Evolutionary conservation across 2,329 filamentous ascomycete species (phyloP), one percentile per base, ranked within the genome.

Genomic region (Dendrostoma leiphaemia): DNA sequence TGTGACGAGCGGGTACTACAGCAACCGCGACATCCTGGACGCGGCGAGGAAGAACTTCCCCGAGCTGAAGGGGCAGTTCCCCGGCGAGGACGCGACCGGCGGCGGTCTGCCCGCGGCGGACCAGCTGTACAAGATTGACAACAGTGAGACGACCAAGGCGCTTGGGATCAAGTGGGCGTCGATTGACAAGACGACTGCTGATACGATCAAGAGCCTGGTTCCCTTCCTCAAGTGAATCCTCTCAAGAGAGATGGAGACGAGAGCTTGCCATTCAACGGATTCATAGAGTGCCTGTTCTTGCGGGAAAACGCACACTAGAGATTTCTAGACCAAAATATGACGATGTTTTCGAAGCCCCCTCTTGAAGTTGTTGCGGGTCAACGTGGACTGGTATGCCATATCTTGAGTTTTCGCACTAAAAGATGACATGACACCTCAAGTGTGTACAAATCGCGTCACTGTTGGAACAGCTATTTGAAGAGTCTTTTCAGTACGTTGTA

Each of bases 181-280:
- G 4, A 63, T 90, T 31, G 85, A 90, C 67, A 75, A 85, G 69
- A 79, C 74, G 26, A 74, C 87, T 26, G 73, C 78, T 6, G 87
- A 90, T 63, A 78, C 84, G 6, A 77, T 89, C 17, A 82, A 82
- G 69, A 85, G 81, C 29, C 67, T 91, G 63, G 78, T 87, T 67
- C 65, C 64, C n/a, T 64, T 74, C n/a, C 64, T 66, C 5, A 65
- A 63, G 10, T 70, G n/a, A n/a, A n/a, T n/a, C n/a, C n/a, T n/a
- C n/a, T n/a, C n/a, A n/a, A 57, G 29, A 31, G 5, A 8, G 13
- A 15, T 23, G 19, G n/a, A 34, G 6, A 21, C 2, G 37, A 8
- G 1, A 13, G 4, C 21, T n/a, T n/a, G n/a, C n/a, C n/a, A n/a
- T n/a, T n/a, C n/a, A n/a, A n/a, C n/a, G n/a, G n/a, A n/a, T n/a